Conservation (phyloP, 192 early-diverging fungal genomes). For the Backusella circina region DNA sequence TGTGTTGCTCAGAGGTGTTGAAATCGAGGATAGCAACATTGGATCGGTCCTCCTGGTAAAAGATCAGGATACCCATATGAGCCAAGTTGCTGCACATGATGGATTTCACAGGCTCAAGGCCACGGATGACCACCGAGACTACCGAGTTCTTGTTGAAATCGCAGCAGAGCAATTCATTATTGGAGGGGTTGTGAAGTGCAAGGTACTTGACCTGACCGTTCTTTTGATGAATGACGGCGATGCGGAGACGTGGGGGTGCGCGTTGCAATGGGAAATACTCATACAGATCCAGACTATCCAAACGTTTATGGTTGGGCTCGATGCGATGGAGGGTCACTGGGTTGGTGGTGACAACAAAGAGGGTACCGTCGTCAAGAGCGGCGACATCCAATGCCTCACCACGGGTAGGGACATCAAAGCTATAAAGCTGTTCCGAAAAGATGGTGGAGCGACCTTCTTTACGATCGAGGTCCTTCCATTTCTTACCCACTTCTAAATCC, state of each 20-base stretch:
- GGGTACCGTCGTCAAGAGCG: slow-evolving; percentile 41
- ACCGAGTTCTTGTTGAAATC: slow-evolving; percentile 49
- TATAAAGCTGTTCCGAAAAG: slow-evolving; percentile 68
- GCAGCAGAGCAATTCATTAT: slow-evolving; percentile 53
- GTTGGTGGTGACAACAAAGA: slow-evolving; percentile 59
- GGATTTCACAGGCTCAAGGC: slow-evolving; percentile 39
- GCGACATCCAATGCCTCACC: slow-evolving; percentile 64
- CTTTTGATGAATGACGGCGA: slow-evolving; percentile 38
- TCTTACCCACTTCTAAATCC: slow-evolving; percentile 44
- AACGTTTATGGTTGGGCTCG: slow-evolving; percentile 44
- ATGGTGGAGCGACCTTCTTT: slow-evolving; percentile 51
- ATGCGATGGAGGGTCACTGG: slow-evolving; percentile 58
- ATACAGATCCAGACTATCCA: slow-evolving; percentile 58
- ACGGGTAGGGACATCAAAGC: slow-evolving; percentile 60
- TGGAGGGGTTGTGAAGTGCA: slow-evolving; percentile 56
- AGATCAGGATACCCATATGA: slow-evolving; percentile 38
- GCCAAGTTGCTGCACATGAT: slow-evolving; percentile 42
- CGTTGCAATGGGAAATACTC: slow-evolving; percentile 68
- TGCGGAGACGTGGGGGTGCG: slow-evolving; percentile 46
- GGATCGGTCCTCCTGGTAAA: slow-evolving; percentile 51
- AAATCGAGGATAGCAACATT: slow-evolving; percentile 51
- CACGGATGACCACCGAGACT: slow-evolving; percentile 39
- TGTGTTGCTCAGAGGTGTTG: slow-evolving; percentile 46
- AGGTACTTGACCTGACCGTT: slow-evolving; percentile 37
- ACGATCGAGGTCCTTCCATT: slow-evolving; percentile 51